Evolutionary conservation across 495 filamentous ascomycete genomes (phyloP), one percentile per base, ranked within the genome.

Genomic region (Thozetella sp.): DNA sequence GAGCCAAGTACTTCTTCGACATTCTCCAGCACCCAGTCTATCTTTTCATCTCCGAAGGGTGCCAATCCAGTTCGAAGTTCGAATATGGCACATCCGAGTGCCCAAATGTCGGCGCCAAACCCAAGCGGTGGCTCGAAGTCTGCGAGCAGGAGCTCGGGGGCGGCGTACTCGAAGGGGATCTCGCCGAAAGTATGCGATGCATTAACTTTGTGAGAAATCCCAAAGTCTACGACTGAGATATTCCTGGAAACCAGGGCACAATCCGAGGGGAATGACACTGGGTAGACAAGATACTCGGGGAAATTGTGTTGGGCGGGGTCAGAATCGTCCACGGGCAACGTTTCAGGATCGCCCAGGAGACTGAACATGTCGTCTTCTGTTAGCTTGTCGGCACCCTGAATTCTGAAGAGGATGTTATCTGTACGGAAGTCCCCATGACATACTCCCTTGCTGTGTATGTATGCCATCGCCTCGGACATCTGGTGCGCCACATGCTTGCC

Each of bases 351-450:
- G 9, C 57, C 65, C 22, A 67, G 60, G 2, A 62, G 0, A 9
- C 53, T 30, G 2, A 60, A 11, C 2, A 72, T 4, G 25, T 60
- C 22, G 1, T 64, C 59, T 13, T 59, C 46, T 0, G 57, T 22
- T 9, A 67, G 51, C 1, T 62, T 30, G 37, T 72, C 67, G 13
- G 65, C 59, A 13, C 67, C 66, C 13, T 66, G 50, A 1, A 71
- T 34, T 9, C 59, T 59, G 52, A 71, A 55, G 0, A 69, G 51
- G 22, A 72, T 62, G 37, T 69, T 74, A 0, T 22, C 40, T 4
- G 62, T 55, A 6, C 58, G 62, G 9, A 71, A 63, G 56, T 74
- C 65, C 1, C 70, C 70, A 43, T 74, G 68, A 43, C 69, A 69
- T 34, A 69, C 61, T 0, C 61, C 63, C 1, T 59, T 27, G 0